phyloP scores from a whole-genome alignment of 2,329 filamentous ascomycete species.

The Fusarium euwallaceae region DNA sequence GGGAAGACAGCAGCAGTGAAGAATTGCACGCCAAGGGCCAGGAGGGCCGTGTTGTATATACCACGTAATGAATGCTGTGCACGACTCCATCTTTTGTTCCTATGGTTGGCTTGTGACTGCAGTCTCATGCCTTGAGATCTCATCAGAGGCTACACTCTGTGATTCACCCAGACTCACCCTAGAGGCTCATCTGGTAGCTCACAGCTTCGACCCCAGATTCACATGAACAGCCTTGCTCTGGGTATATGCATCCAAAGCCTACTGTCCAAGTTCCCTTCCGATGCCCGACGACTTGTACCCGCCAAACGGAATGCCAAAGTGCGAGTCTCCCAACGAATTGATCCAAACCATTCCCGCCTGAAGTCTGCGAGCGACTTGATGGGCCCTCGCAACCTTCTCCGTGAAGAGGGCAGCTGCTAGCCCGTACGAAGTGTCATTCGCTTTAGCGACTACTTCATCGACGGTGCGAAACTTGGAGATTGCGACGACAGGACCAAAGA shows the following conservation, averaged over 20 bases:
- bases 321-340: conserved; percentile 43
- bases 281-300: conserved; percentile 34
- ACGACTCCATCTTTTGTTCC: not conserved
- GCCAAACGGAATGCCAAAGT: conserved; percentile 43
- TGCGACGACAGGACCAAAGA: conserved; percentile 43
- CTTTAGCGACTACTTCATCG: conserved; percentile 38
- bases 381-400: conserved; percentile 57
- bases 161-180: not conserved
- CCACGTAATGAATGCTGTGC: conserved; percentile 36
- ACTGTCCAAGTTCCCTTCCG: conserved; percentile 33
- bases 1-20: conserved; percentile 8
- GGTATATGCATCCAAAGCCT: conserved; percentile 35
- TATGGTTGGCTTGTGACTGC: too few relatives aligned
- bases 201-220: conserved; percentile 19
- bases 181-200: not conserved
- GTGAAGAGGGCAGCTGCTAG: conserved; percentile 68
- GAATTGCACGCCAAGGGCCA: conserved; percentile 20
- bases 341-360: conserved; percentile 61
- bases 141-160: not conserved
- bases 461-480: conserved; percentile 37
- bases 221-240: conserved; percentile 35
- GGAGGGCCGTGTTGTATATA: conserved; percentile 29
- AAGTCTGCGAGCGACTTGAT: conserved; percentile 58
- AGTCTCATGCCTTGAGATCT: not conserved
- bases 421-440: conserved; percentile 62